Conservation (phyloP, 2,329 filamentous ascomycete genomes). For the Venturiaceae sp. region DNA sequence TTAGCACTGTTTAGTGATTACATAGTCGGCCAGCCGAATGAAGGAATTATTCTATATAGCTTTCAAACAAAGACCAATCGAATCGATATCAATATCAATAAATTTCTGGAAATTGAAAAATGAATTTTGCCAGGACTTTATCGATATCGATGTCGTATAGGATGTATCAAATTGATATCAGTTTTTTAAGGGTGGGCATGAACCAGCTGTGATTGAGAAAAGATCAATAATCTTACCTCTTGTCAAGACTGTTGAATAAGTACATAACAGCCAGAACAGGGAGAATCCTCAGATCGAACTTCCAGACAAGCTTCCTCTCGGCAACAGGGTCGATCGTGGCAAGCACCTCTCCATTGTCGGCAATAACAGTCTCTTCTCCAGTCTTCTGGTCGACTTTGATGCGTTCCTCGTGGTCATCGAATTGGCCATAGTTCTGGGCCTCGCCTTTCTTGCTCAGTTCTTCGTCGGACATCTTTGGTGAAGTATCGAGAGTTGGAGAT, state of each 20-base stretch:
- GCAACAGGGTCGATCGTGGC: slow-evolving; percentile 4
- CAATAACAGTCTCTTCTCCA: neutral
- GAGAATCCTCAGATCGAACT: slow-evolving; percentile 45
- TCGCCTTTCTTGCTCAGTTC: neutral
- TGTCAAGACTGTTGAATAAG: slow-evolving; percentile 34
- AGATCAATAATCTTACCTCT: neutral
- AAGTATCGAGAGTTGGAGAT: neutral
- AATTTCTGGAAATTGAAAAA: no score
- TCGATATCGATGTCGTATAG: no score
- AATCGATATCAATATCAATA: no score
- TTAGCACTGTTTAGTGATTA: neutral
- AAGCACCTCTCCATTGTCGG: slow-evolving; percentile 4
- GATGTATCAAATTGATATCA: slow-evolving; percentile 18
- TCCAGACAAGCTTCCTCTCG: slow-evolving; percentile 37
- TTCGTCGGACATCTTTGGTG: neutral
- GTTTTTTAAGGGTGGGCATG: neutral
- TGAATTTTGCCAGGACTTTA: no score
- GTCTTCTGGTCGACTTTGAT: neutral
- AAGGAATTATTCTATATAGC: no score
- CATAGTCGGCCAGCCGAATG: slow-evolving; percentile 18
- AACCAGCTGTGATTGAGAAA: neutral
- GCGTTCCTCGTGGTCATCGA: neutral
- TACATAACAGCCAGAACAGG: slow-evolving; percentile 52
- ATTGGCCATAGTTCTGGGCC: no score
- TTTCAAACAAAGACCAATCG: no score